Percentiles rank a stretch among this genome's conserved stretches.
Evolutionary conservation across 306 rosid species (phyloP).

Genomic region (Prunus davidiana): DNA sequence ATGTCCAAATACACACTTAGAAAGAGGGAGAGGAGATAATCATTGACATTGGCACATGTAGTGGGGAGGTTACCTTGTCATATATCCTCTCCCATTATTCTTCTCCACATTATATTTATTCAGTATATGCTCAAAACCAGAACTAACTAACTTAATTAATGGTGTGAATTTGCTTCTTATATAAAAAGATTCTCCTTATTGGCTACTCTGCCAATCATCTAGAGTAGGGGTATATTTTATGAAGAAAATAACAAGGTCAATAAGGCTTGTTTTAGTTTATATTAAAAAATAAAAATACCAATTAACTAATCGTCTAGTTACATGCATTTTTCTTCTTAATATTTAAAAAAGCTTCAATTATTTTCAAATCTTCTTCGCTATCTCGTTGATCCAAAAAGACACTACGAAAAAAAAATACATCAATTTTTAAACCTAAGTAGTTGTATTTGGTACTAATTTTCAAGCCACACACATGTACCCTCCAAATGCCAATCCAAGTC

Average conservation of each 20-base stretch:
- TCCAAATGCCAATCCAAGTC: no score
- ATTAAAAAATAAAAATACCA: background rate
- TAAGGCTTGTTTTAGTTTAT: background rate
- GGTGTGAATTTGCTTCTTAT: conserved; percentile 8
- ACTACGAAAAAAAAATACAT: no score
- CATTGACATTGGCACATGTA: conserved; percentile 49
- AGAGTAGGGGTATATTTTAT: background rate
- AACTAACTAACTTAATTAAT: background rate
- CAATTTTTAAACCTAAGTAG: no score
- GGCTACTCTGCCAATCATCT: conserved; percentile 9
- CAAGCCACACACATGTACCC: no score
- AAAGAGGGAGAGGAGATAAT: conserved; percentile 16
- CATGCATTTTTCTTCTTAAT: background rate
- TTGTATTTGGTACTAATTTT: no score
- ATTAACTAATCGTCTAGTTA: background rate
- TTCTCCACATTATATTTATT: conserved; percentile 7
- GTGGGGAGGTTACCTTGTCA: conserved; percentile 36
- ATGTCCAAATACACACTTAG: conserved; percentile 40
- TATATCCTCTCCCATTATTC: conserved; percentile 28
- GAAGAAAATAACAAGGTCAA: conserved; percentile 13
- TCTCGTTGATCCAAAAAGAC: no score
- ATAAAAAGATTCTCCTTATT: conserved; percentile 6
- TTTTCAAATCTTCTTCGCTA: no score
- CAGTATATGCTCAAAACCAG: conserved; percentile 3
- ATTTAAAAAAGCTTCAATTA: background rate